Base-by-base conservation (phyloP, 1,284 basidiomycete genomes). In the Tilletia caries region DNA sequence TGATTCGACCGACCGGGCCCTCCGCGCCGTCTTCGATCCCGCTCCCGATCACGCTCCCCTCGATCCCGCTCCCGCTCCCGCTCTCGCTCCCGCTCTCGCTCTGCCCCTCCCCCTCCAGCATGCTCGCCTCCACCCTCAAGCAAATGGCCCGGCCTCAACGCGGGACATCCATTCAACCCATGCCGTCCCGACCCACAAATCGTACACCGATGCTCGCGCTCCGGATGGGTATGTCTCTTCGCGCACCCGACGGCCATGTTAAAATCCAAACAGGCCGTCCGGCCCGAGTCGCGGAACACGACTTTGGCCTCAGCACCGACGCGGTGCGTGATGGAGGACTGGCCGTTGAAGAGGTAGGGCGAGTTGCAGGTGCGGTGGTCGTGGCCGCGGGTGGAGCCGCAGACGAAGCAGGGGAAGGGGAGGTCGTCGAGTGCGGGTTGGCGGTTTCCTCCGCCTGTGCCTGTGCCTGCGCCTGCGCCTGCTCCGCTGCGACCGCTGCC, bases 391-490 rank as follows among this genome's bases (percentile, higher is more conserved):
- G 58, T 62, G 15, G 58, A 62, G 58, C 58, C 58, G 32, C 58
- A 62, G 58, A 62, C 58, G 58, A 62, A 62, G 29, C 58, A 62
- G 18, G 58, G 58, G 58, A 62, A 62, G 29, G 27, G 27, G 32
- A 62, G 58, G 23, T 62, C 33, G 12, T 62, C 58, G 29, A 29
- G 15, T 1, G 25, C 18, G 15, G 10, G 58, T 33, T 18, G 27
- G 58, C 58, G 13, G 58, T 23, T 18, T 18, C 46, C 46, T 4
- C 46, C 46, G 46, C 46, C 46, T 4, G 27, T 33, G 32, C 58
- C 6, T 34, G 58, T 29, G 32, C 20, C 12, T 13, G 27, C 27
- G 15, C 13, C 33, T n/a, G 23, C 15, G 27, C 25, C n/a, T 27
- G 52, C 27, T 27, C 52, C 2, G 13, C 52, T 4, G 23, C 23